phyloP scores from a whole-genome alignment of 1,284 basidiomycete species.

The Sporisorium exsertum region DNA sequence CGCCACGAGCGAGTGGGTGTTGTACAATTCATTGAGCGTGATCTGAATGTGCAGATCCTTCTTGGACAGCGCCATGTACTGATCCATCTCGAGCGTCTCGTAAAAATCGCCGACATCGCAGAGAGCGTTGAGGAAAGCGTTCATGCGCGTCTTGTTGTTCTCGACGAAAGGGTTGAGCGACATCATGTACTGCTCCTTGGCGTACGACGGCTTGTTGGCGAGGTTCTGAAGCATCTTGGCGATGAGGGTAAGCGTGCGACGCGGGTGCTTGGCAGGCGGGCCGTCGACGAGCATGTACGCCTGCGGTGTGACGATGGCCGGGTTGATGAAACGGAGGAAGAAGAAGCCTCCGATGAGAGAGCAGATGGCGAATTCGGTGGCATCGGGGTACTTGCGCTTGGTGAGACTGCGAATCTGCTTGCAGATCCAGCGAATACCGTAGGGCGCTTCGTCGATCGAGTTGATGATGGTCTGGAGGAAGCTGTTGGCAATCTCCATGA shows the following conservation, averaged over 20 bases:
- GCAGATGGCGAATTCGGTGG: slow-evolving; percentile 96
- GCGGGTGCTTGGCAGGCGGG: slow-evolving; percentile 94
- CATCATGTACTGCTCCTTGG: slow-evolving; percentile 99
- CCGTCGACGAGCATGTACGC: slow-evolving; percentile 99
- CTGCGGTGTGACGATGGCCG: slow-evolving; percentile 99
- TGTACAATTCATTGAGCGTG: slow-evolving; percentile 98
- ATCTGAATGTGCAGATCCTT: slow-evolving; percentile 98
- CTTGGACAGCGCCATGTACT: slow-evolving; percentile 99
- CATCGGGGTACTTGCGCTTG: slow-evolving; percentile 97
- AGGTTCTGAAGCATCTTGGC: slow-evolving; percentile 99
- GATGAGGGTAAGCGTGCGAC: slow-evolving; percentile 94
- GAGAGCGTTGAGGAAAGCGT: slow-evolving; percentile 93
- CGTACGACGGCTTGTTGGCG: slow-evolving; percentile 97
- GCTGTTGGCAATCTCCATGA: slow-evolving; percentile 98
- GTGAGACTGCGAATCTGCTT: slow-evolving; percentile 98
- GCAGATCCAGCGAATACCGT: slow-evolving; percentile 99
- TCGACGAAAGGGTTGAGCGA: slow-evolving; percentile 98
- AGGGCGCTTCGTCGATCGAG: slow-evolving; percentile 95
- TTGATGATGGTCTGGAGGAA: slow-evolving; percentile 98
- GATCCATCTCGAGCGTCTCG: slow-evolving; percentile 99
- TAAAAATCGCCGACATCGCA: slow-evolving; percentile 99
- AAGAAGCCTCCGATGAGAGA: slow-evolving; percentile 99
- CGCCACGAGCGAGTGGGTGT: slow-evolving; percentile 91
- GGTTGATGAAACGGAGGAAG: slow-evolving; percentile 99
- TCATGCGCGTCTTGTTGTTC: slow-evolving; percentile 96